Evolutionary conservation across 2,329 filamentous ascomycete species (phyloP), one percentile per base, ranked within the genome.

Genomic region (Chaetomiaceae sp.): DNA sequence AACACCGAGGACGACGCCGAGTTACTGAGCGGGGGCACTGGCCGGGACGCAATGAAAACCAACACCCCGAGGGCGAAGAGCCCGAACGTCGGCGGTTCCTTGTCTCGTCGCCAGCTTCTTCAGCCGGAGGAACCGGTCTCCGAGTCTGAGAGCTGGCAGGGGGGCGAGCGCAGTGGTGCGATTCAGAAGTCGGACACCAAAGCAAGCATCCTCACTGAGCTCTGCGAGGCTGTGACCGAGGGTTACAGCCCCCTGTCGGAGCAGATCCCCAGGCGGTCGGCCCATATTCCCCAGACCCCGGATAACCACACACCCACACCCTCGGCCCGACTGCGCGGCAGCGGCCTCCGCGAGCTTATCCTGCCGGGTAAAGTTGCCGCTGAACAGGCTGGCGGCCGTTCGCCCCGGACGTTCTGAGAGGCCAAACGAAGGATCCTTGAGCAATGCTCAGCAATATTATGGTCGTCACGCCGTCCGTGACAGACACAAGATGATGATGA

Each of bases 121-220:
- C 39, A 46, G 37, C 19, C 38, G 9, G 50, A 50, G 10, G 34
- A 45, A 27, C 30, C 33, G 7, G 33, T n/a, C 25, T 16, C 34
- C 8, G 46, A 47, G 10, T 17, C 20, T 30, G 45, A 34, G n/a
- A 27, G 25, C 16, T 45, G 45, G 41, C 27, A 25, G 17, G 16
- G 27, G 20, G 17, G 44, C 27, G 40, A 33, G 10, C 5, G 33
- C 13, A 27, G 39, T 6, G 19, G 5, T 5, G 19, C 42, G 20
- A 42, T 49, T 13, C 30, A 35, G 16, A 37, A 42, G 3, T 60
- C 60, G 2, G 50, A 51, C 40, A 63, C 61, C 8, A 55, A 61
- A 20, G 41, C 37, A 17, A 62, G 59, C 54, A 61, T 62, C 34
- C 41, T 61, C 4, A 58, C 59, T 1, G 58, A 60, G 48, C 52